Evolutionary conservation across 176 grass and related monocot genomes (phyloP).

Genomic region (Chrysopogon serrulatus): DNA sequence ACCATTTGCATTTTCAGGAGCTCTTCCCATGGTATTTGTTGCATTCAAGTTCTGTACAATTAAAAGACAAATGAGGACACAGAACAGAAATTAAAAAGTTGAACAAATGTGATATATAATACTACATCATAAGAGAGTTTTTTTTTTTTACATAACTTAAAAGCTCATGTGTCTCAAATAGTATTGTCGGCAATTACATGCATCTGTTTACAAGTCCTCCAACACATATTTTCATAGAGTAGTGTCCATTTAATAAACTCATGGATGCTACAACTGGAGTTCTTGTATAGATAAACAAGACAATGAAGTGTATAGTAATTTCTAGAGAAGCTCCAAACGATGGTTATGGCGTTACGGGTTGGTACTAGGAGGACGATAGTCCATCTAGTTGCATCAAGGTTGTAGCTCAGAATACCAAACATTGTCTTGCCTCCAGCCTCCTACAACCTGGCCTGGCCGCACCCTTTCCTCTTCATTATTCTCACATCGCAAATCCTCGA

Average conservation of each 20-base stretch:
- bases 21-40: not conserved
- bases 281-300: not conserved
- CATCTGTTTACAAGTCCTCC: not conserved
- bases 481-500: too few relatives aligned
- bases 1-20: not conserved
- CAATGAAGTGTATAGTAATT: not conserved
- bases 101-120: not conserved
- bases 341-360: too few relatives aligned
- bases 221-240: not conserved
- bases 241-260: not conserved
- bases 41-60: not conserved
- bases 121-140: not conserved
- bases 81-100: not conserved
- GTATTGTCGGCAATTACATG: not conserved
- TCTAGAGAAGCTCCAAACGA: not conserved
- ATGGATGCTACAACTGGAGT: not conserved
- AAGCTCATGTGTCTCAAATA: not conserved
- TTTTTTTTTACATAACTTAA: not conserved
- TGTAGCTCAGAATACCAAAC: too few relatives aligned
- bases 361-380: too few relatives aligned
- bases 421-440: too few relatives aligned
- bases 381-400: too few relatives aligned
- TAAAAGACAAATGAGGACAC: not conserved
- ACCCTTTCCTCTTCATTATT: too few relatives aligned
- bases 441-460: too few relatives aligned